Percentiles rank a stretch among this genome's conserved stretches.
Conservation (phyloP, 148 eudicot species). For the Polygonum aviculare region DNA sequence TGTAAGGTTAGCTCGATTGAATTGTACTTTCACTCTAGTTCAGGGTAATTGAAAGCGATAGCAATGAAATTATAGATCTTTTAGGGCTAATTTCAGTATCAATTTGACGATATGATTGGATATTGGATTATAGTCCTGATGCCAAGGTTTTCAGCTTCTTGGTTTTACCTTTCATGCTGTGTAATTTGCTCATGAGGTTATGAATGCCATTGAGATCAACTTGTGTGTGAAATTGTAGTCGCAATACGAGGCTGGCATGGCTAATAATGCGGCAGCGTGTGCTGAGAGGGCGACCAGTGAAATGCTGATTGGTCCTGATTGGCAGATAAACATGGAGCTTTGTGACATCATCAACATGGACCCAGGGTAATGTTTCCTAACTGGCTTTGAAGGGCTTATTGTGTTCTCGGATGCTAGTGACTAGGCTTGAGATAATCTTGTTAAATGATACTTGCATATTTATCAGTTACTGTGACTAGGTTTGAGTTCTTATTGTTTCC, state of each 20-base stretch:
- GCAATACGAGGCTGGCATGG: slow-evolving; percentile 27
- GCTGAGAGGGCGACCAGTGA: slow-evolving; percentile 97
- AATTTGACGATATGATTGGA: background rate
- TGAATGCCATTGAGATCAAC: background rate
- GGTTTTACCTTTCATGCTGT: background rate
- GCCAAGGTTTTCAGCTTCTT: background rate
- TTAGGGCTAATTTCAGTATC: background rate
- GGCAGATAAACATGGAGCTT: slow-evolving; percentile 86
- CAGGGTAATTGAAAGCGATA: background rate
- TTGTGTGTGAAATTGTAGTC: background rate
- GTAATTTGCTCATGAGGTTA: background rate
- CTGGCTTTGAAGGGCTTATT: no score
- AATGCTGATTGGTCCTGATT: slow-evolving; percentile 75
- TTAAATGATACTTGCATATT: background rate
- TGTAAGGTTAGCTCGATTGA: background rate
- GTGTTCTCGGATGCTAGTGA: background rate
- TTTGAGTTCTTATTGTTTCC: background rate
- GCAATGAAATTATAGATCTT: background rate
- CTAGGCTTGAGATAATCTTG: slow-evolving; percentile 1
- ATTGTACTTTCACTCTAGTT: background rate
- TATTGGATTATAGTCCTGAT: background rate
- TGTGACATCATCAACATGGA: slow-evolving; percentile 82
- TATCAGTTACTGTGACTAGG: background rate
- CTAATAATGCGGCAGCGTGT: slow-evolving; percentile 55
- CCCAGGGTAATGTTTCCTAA: slow-evolving; percentile 48